Percentiles rank a stretch among this genome's conserved stretches.
Evolutionary conservation across 2,329 filamentous ascomycete species (phyloP).

Genomic region (Stagonosporopsis chrysanthemi): DNA sequence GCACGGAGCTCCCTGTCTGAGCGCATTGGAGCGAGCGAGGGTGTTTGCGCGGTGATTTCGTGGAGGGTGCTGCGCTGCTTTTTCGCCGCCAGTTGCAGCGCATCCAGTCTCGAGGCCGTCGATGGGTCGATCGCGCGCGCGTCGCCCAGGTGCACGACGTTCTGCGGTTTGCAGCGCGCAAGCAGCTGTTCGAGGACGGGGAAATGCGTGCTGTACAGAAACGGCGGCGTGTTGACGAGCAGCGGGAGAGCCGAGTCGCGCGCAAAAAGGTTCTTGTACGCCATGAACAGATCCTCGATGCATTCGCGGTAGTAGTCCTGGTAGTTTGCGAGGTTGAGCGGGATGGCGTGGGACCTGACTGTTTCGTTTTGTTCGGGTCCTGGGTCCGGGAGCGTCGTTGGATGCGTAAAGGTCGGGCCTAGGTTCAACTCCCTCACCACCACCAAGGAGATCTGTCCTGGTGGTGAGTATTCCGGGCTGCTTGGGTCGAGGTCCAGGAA

Average conservation of each 20-base stretch:
- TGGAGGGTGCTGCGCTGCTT: constrained; percentile 53
- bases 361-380: constrained; percentile 48
- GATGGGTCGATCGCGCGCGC: constrained; percentile 59
- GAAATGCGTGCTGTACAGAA: constrained; percentile 74
- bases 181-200: constrained; percentile 69
- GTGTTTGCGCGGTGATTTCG: constrained; percentile 64
- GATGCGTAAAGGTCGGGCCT: constrained; percentile 72
- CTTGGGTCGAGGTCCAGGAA: constrained; percentile 80
- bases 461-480: constrained; percentile 76
- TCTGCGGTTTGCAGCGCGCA: constrained; percentile 61
- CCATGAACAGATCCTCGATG: constrained; percentile 66
- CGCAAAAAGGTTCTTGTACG: constrained; percentile 60
- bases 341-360: constrained; percentile 71
- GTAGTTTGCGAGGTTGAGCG: constrained; percentile 70
- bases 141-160: constrained; percentile 70
- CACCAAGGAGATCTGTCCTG: constrained; percentile 73
- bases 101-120: constrained; percentile 64
- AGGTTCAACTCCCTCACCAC: constrained; percentile 68
- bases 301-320: constrained; percentile 72
- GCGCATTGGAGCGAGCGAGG: constrained; percentile 50
- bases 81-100: constrained; percentile 54
- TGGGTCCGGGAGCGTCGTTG: constrained; percentile 31
- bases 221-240: constrained; percentile 77
- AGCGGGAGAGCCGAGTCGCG: constrained; percentile 60
- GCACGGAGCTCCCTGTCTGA: constrained; percentile 71